Percentiles rank a stretch among this genome's conserved stretches.
Evolutionary conservation across 176 grass and related monocot genomes (phyloP).

Genomic region (Carex myosuroides): DNA sequence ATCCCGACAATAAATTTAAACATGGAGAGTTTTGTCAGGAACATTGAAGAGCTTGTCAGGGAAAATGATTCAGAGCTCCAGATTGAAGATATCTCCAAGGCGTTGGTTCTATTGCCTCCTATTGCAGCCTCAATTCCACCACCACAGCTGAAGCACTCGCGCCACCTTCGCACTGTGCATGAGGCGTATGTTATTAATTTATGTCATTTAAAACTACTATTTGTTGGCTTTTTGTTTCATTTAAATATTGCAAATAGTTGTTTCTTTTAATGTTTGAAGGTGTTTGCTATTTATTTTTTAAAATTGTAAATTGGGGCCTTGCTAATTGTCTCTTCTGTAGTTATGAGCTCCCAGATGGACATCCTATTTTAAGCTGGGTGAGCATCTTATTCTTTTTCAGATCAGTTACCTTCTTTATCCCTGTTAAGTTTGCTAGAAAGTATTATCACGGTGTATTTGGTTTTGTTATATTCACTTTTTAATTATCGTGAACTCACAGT

Average conservation of each 20-base stretch:
- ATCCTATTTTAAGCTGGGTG: conserved; percentile 57
- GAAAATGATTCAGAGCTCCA: conserved; percentile 50
- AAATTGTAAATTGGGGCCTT: not conserved
- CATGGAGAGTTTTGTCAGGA: conserved; percentile 63
- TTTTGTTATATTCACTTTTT: not conserved
- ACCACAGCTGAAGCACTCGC: conserved; percentile 76
- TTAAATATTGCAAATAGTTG: not conserved
- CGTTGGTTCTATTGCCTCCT: conserved; percentile 57
- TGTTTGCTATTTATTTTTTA: not conserved
- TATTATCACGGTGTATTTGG: not conserved
- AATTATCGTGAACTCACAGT: conserved; percentile 35
- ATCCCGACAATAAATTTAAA: conserved; percentile 88
- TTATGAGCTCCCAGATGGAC: conserved; percentile 89
- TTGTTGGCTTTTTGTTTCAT: not conserved
- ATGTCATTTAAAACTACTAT: not conserved
- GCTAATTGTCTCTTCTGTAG: conserved; percentile 41
- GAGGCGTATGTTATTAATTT: conserved; percentile 51
- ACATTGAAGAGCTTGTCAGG: conserved; percentile 63
- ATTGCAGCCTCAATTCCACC: conserved; percentile 79
- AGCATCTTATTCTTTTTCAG: conserved; percentile 27
- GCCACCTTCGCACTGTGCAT: conserved; percentile 80
- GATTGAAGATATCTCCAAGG: conserved; percentile 72
- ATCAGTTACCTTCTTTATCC: not conserved
- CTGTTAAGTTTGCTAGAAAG: not conserved
- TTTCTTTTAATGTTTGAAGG: not conserved